phyloP scores from a whole-genome alignment of 352 stramenopile genomes.

The Phytopythium sindhum region DNA sequence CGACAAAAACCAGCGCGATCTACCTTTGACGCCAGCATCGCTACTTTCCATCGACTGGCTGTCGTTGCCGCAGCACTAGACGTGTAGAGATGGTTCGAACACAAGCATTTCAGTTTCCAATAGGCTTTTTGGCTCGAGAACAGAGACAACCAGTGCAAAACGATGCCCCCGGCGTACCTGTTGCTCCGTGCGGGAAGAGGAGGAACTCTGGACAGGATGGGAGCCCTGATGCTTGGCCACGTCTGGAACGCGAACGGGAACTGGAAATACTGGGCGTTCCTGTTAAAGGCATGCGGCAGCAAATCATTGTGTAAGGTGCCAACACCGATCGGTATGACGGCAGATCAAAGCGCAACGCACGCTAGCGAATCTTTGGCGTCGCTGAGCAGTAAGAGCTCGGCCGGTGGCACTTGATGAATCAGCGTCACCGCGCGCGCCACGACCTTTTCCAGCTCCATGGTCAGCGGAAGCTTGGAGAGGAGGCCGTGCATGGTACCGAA shows the following conservation, averaged over 20 bases:
- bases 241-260: slow-evolving; percentile 34
- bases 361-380: slow-evolving; percentile 12
- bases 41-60: not conserved
- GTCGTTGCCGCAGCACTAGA: not conserved
- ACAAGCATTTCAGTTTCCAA: not conserved
- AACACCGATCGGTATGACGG: not conserved
- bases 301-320: not conserved
- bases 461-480: slow-evolving; percentile 67
- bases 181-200: slow-evolving; percentile 20
- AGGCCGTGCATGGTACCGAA: slow-evolving; percentile 76
- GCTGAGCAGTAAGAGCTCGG: slow-evolving; percentile 25
- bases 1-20: not conserved
- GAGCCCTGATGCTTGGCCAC: slow-evolving; percentile 23
- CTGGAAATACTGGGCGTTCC: slow-evolving; percentile 27
- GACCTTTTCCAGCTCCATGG: slow-evolving; percentile 68
- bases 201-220: slow-evolving; percentile 21
- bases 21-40: not conserved
- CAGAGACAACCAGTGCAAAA: not conserved
- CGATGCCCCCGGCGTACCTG: slow-evolving; percentile 12
- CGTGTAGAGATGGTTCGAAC: not conserved
- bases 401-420: slow-evolving; percentile 54
- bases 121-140: not conserved
- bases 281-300: not conserved
- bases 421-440: slow-evolving; percentile 48
- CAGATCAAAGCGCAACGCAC: slow-evolving; percentile 17